Percentiles rank a stretch among this genome's conserved stretches.
Conservation (phyloP, 2,329 filamentous ascomycete genomes). For the Sarocladiaceae sp. region DNA sequence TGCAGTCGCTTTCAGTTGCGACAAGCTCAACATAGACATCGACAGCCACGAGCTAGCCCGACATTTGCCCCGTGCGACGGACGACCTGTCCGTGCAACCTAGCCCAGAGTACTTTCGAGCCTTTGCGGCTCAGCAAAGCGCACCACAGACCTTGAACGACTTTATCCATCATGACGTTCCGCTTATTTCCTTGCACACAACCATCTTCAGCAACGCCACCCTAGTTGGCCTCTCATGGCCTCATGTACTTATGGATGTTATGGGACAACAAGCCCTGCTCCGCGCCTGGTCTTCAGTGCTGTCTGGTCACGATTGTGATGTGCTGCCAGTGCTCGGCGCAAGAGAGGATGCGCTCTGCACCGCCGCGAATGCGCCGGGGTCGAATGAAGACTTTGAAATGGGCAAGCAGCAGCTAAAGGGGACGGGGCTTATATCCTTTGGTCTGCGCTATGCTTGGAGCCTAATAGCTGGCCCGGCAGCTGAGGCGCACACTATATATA, state of each 20-base stretch:
- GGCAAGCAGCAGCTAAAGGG: slow-evolving; percentile 19
- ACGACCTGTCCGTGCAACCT: slow-evolving; percentile 11
- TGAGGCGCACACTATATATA: slow-evolving; percentile 31
- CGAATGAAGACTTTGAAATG: slow-evolving; percentile 9
- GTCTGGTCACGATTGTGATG: slow-evolving; percentile 32
- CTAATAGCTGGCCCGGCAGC: slow-evolving; percentile 22
- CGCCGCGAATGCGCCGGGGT: background rate
- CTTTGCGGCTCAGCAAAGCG: slow-evolving; percentile 13
- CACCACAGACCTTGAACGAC: slow-evolving; percentile 26
- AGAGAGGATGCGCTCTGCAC: slow-evolving; percentile 27
- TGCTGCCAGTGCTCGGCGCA: slow-evolving; percentile 28
- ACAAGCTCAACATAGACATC: slow-evolving; percentile 28
- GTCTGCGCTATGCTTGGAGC: slow-evolving; percentile 26
- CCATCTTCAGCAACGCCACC: slow-evolving; percentile 43
- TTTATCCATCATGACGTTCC: slow-evolving; percentile 35
- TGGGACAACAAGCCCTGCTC: slow-evolving; percentile 35
- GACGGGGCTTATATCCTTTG: slow-evolving; percentile 24
- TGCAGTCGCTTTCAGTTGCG: slow-evolving; percentile 34
- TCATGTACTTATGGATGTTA: slow-evolving; percentile 41
- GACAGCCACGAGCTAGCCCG: slow-evolving; percentile 33
- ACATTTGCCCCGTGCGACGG: slow-evolving; percentile 25
- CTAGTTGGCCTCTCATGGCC: slow-evolving; percentile 39
- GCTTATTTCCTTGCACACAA: slow-evolving; percentile 40
- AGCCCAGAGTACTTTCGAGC: slow-evolving; percentile 14
- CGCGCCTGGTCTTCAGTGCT: slow-evolving; percentile 39